Evolutionary conservation across 1,284 basidiomycete genomes (phyloP), one percentile per base, ranked within the genome.

Genomic region (Tilletia horrida): DNA sequence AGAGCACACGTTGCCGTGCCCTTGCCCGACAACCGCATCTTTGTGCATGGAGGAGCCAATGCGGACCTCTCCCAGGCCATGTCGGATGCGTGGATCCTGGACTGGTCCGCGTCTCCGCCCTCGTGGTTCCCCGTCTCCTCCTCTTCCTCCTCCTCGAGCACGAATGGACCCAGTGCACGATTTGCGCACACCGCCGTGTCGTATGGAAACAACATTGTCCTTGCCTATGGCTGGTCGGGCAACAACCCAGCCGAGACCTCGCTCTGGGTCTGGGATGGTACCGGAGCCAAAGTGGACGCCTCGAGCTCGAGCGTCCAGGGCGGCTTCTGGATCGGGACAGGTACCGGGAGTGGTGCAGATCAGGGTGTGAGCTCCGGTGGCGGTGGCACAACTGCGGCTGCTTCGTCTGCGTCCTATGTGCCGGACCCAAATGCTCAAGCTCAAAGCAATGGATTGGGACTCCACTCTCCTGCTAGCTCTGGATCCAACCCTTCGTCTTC

Each of bases 51-150:
- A 7, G 77, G 77, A 48, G 73, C 76, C 16, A 70, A 62, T 40
- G 70, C 68, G 29, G 76, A 76, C 69, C 70, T 74, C 65, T 69
- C 73, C 64, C 67, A 69, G 65, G 72, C 73, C 14, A 72, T 73
- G 68, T 68, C 71, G 64, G 77, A 79, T 63, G 75, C 76, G 11
- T 77, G 76, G 76, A 69, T 79, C 64, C 69, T 79, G 55, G 77
- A 79, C 63, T 76, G 75, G 73, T 73, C 71, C 66, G 64, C 68
- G 66, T 69, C 68, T 21, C 75, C 75, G 0, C 77, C 77, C 25
- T 35, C 66, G 1, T 79, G 77, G 77, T 73, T 73, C 8, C 25
- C 67, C 59, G 4, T 78, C 50, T 44, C 27, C 8, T 11, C 55
- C 29, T 2, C 8, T 11, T 25, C 35, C 16, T 27, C 48, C 11